A percentile compares a stretch with the other conserved stretches of the same genome.
phyloP scores from a whole-genome alignment of 1,139 yeast genomes.

The Entelexis paramagnoliae region DNA sequence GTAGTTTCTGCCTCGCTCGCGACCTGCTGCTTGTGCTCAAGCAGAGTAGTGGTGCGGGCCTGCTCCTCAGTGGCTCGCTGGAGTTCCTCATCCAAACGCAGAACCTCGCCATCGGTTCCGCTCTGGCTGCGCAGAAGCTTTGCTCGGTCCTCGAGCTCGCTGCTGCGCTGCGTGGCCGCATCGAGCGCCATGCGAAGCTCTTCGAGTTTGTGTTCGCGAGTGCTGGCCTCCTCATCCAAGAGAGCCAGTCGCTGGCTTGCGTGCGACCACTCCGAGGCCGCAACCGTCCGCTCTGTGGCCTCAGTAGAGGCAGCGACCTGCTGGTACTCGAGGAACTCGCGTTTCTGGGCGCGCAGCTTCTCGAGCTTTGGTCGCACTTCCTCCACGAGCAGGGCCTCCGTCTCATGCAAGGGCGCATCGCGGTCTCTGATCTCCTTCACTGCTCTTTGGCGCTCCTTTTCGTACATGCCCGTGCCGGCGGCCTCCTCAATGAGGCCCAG shows the following conservation, averaged over 20 bases:
- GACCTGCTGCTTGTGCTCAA: slow-evolving; percentile 18
- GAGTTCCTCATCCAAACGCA: slow-evolving; percentile 55
- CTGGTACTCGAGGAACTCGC: slow-evolving; percentile 75
- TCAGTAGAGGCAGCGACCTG: slow-evolving; percentile 76
- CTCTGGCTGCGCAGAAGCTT: slow-evolving; percentile 34
- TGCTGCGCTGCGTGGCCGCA: slow-evolving; percentile 22
- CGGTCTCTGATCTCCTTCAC: slow-evolving; percentile 85
- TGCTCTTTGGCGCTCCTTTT: slow-evolving; percentile 85
- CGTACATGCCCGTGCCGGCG: slow-evolving; percentile 94
- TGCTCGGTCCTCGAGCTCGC: not conserved
- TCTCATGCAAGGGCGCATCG: slow-evolving; percentile 72
- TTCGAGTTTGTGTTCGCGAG: slow-evolving; percentile 38
- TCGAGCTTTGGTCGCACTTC: slow-evolving; percentile 92
- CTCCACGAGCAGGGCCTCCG: slow-evolving; percentile 58
- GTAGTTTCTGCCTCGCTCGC: slow-evolving; percentile 9
- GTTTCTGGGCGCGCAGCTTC: slow-evolving; percentile 67
- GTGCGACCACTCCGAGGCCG: slow-evolving; percentile 59
- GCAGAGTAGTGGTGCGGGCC: slow-evolving; percentile 11
- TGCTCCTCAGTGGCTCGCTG: slow-evolving; percentile 30
- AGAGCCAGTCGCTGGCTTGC: slow-evolving; percentile 25
- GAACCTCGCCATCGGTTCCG: slow-evolving; percentile 48
- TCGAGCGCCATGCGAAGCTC: slow-evolving; percentile 37
- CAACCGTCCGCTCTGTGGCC: slow-evolving; percentile 57
- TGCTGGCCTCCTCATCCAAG: slow-evolving; percentile 21
- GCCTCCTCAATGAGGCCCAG: slow-evolving; percentile 92